Evolutionary conservation across 306 rosid species (phyloP).

Genomic region (Corylus avellana): DNA sequence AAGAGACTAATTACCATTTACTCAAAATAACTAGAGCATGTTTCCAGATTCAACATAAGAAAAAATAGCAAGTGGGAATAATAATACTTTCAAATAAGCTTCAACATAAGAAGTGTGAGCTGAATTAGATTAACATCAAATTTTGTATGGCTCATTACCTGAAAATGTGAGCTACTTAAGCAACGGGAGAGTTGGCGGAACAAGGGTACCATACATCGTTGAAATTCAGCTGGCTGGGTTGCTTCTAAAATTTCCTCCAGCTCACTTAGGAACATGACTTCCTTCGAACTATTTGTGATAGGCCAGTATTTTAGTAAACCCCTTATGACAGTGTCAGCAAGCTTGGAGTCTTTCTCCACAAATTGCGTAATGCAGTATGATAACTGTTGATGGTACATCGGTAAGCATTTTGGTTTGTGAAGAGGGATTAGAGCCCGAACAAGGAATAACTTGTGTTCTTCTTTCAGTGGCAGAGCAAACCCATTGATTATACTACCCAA

Average conservation of each 20-base stretch:
- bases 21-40: background rate
- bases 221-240: conserved; percentile 60
- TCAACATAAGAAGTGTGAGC: background rate
- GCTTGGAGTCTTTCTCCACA: conserved; percentile 63
- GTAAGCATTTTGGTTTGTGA: conserved; percentile 66
- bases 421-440: conserved; percentile 66
- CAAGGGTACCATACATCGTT: conserved; percentile 60
- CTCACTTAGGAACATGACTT: conserved; percentile 63
- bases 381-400: conserved; percentile 68
- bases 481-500: conserved; percentile 71
- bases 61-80: background rate
- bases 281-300: conserved; percentile 65
- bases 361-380: conserved; percentile 63
- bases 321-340: conserved; percentile 54
- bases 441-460: conserved; percentile 66
- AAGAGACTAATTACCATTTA: background rate
- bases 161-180: conserved; percentile 59
- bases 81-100: background rate
- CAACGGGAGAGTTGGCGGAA: conserved; percentile 53
- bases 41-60: background rate
- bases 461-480: conserved; percentile 62
- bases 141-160: conserved; percentile 35
- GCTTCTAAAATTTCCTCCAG: conserved; percentile 66
- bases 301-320: conserved; percentile 67
- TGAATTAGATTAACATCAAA: background rate